These are phyloP conservation scores for Leucosporidium creatinivorum DNA, from an alignment of 768 basidiomycete species.

Conservation along the genomic window DNA sequence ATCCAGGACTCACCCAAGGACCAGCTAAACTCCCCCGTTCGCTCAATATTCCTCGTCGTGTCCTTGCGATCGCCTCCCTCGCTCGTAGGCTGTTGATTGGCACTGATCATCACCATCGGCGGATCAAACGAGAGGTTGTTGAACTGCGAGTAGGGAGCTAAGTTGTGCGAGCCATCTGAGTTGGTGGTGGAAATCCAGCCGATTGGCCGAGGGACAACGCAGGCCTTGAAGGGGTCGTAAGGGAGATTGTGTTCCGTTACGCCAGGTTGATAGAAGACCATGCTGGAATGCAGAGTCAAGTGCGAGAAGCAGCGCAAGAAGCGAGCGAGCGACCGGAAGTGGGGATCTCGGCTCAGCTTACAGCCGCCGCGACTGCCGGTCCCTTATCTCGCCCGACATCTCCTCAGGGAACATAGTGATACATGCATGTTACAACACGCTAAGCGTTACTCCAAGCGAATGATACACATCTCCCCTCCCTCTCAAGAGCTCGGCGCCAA, in stretches of 20 bases:
- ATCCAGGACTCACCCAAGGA: conserved; percentile 1
- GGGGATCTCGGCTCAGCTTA: no score
- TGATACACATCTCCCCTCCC: no score
- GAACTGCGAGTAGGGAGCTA: conserved; percentile 7
- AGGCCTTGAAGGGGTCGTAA: conserved; percentile 16
- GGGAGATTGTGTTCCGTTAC: conserved; percentile 2
- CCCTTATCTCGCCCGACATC: no score
- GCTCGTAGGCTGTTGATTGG: not conserved
- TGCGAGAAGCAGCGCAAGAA: not conserved
- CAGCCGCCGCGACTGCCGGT: no score
- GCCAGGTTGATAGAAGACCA: conserved; percentile 16
- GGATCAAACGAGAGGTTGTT: conserved; percentile 5
- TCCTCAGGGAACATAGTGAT: no score
- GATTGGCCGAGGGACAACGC: conserved; percentile 11
- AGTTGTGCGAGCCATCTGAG: conserved; percentile 3
- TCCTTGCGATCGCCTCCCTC: conserved; percentile 1
- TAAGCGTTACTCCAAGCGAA: no score
- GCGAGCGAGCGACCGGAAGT: no score
- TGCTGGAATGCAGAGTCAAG: no score
- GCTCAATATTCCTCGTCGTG: not conserved
- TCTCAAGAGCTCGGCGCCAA: no score
- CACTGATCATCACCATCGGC: conserved; percentile 10
- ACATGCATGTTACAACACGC: no score
- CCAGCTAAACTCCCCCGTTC: conserved; percentile 14
- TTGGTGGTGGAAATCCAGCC: conserved; percentile 18